Percentiles rank a stretch among this genome's conserved stretches.
Conservation (phyloP, 2,329 filamentous ascomycete species). For the Cladosporium sp. region DNA sequence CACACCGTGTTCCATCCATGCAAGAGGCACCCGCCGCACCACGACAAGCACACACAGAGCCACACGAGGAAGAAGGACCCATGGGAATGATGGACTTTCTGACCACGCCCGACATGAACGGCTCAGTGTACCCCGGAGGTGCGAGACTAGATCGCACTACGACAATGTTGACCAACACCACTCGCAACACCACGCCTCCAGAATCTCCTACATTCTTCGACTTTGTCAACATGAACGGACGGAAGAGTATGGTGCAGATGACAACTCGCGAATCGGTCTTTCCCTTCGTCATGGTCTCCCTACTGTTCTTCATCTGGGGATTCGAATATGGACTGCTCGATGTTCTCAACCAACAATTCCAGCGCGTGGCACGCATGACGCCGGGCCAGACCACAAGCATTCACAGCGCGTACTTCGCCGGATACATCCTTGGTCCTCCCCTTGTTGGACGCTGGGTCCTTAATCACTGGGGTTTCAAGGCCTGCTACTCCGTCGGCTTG, state of each 20-base stretch:
- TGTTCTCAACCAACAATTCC: constrained; percentile 69
- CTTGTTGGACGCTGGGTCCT: constrained; percentile 58
- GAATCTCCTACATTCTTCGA: constrained; percentile 60
- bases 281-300: constrained; percentile 68
- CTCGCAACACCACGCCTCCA: constrained; percentile 27
- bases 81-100: constrained; percentile 52
- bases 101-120: constrained; percentile 41
- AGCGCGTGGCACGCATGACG: constrained; percentile 57
- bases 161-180: constrained; percentile 38
- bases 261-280: constrained; percentile 61
- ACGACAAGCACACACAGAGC: constrained; percentile 2
- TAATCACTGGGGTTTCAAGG: constrained; percentile 57
- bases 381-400: constrained; percentile 61
- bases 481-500: constrained; percentile 56
- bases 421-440: constrained; percentile 65
- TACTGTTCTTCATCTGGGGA: constrained; percentile 85
- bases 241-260: constrained; percentile 66
- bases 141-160: constrained; percentile 32
- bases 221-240: constrained; percentile 65
- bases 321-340: constrained; percentile 85
- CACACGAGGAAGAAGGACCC: constrained; percentile 16
- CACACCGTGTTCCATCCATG: constrained; percentile 25
- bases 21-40: background rate
- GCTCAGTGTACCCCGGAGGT: constrained; percentile 15
- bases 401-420: constrained; percentile 66